A percentile compares a stretch with the other conserved stretches of the same genome.
Conservation (phyloP, 2,329 filamentous ascomycete species). For the Ophiostoma perfectum region DNA sequence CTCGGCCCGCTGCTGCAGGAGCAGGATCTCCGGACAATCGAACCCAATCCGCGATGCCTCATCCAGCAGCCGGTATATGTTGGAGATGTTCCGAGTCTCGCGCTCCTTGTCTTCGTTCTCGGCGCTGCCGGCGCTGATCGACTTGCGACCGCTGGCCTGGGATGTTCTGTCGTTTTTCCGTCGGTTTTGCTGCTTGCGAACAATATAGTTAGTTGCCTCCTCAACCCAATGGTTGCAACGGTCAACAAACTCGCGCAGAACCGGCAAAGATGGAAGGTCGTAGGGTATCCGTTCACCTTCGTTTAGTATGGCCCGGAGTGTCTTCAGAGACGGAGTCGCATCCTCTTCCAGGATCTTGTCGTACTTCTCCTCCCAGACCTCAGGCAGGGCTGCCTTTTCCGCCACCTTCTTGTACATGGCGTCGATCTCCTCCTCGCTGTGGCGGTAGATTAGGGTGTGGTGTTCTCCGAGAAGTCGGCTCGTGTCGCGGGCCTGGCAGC, state of each 20-base stretch:
- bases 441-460: conserved; percentile 73
- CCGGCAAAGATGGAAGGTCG: conserved; percentile 73
- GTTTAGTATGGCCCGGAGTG: conserved; percentile 73
- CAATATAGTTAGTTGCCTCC: conserved; percentile 92
- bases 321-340: conserved; percentile 77
- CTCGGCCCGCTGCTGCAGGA: conserved; percentile 77
- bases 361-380: conserved; percentile 86
- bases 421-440: conserved; percentile 64
- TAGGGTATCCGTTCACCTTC: conserved; percentile 97
- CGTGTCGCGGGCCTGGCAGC: conserved; percentile 64
- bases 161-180: conserved; percentile 89
- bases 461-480: conserved; percentile 64
- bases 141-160: conserved; percentile 68
- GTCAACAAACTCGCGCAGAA: conserved; percentile 84
- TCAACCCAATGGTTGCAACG: conserved; percentile 97
- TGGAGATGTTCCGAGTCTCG: conserved; percentile 81
- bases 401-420: conserved; percentile 67
- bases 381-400: conserved; percentile 80
- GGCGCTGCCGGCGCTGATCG: conserved; percentile 43
- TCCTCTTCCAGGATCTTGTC: conserved; percentile 79
- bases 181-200: conserved; percentile 93
- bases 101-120: conserved; percentile 56
- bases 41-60: conserved; percentile 86
- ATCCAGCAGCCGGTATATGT: conserved; percentile 76
- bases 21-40: conserved; percentile 83